Evolutionary conservation across 2,329 filamentous ascomycete genomes (phyloP), one percentile per base, ranked within the genome.

Genomic region (Exophiala xenobiotica): DNA sequence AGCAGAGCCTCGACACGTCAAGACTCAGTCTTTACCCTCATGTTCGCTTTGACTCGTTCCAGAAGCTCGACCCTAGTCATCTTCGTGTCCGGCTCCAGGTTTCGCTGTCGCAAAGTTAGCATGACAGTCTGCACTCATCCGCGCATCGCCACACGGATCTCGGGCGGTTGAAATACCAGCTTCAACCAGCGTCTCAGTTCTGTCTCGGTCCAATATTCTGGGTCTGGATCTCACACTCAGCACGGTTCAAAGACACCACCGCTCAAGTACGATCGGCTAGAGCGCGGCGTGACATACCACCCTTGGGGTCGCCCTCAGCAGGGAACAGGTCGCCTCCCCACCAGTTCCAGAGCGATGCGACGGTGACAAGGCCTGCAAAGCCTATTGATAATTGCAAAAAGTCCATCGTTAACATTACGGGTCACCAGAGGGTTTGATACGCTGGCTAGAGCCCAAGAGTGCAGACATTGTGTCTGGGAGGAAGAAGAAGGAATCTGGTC

Each of bases 291-390:
- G 76, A 73, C 33, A 74, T 82, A 74, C 89, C 79, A 54, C 90
- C 90, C 22, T 75, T 88, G n/a, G 91, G 90, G 66, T 96, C 90
- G 41, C 76, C 54, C 59, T 83, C 75, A 3, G 80, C 70, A 1
- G 91, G 91, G 64, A 96, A 95, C 64, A 96, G 80, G 57, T 92
- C 89, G 46, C 82, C 79, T 50, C 90, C 90, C 85, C 87, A 95
- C 62, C 96, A 92, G 14, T 82, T 80, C 86, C 87, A 96, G 35
- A 82, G 83, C 12, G 90, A 87, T 1, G 87, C 90, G 1, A 87
- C 89, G 5, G 88, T 87, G 11, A 96, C 80, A 46, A 95, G 78
- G 7, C 87, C 88, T 3, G 87, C 84, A 66, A 96, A 96, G 14
- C 85, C 88, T 85, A 72, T 49, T 62, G 54, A 53, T 7, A 47